Evolutionary conservation across 2,329 filamentous ascomycete genomes (phyloP).

Genomic region (Phyllosticta citriasiana): DNA sequence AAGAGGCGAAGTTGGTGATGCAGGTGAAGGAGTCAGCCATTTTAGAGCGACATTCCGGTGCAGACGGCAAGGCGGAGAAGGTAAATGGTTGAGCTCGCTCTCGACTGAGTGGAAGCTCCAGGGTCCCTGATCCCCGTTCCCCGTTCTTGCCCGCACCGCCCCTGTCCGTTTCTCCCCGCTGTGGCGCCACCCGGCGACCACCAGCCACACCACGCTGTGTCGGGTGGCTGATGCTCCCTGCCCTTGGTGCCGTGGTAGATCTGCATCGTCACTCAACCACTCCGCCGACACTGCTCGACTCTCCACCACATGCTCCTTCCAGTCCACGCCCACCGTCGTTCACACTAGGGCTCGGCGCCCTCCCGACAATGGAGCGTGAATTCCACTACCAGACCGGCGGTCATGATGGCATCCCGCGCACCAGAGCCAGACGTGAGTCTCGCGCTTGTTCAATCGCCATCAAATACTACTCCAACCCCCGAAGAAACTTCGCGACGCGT

Average conservation of each 20-base stretch:
- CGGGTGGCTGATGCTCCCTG: slow-evolving; percentile 4
- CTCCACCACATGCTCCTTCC: background rate
- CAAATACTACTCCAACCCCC: background rate
- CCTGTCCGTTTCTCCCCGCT: background rate
- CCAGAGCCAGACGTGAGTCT: slow-evolving; percentile 8
- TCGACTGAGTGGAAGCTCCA: background rate
- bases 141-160: background rate
- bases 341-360: background rate
- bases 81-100: background rate
- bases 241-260: background rate
- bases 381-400: slow-evolving; percentile 21
- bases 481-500: background rate
- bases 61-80: background rate
- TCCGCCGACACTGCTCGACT: background rate
- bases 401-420: slow-evolving; percentile 10
- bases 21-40: background rate
- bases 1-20: background rate
- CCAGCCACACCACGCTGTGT: background rate
- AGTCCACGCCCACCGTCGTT: background rate
- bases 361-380: slow-evolving; percentile 22
- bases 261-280: background rate
- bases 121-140: background rate
- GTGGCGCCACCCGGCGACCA: background rate
- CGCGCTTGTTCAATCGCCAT: background rate
- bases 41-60: background rate